Evolutionary conservation across 163 green algal genomes (phyloP), one percentile per base, ranked within the genome.

Genomic region (Picocystis sp.): DNA sequence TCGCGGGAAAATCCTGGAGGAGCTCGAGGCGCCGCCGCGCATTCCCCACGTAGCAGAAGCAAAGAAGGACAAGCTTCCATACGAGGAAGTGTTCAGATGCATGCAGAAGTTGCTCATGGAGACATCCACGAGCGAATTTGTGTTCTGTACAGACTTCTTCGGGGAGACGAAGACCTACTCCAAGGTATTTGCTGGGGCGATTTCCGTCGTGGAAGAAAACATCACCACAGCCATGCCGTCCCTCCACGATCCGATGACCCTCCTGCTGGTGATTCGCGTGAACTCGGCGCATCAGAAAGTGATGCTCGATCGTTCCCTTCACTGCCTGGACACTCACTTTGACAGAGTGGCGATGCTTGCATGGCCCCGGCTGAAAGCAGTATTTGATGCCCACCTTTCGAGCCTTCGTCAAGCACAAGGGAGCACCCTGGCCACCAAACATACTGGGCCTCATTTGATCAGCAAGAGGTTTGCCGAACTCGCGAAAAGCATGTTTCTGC

Each of bases 41-140:
- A 82, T 97, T 17, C 83, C 82, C 22, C 87, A 94, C 52, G 78
- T 85, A 44, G 81, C 76, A 0, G 80, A 95, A 68, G 46, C 65
- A 11, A 68, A 79, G 48, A 64, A 67, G 35, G 58, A 65, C 34
- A 77, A 74, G 44, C 81, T 82, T 44, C 75, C 84, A 0, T 89
- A 84, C 50, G 89, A 97, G 75, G 60, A 72, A 14, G 62, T 94
- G 41, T 96, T 94, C 69, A 71, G 83, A 23, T 88, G 77, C 44
- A 69, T 90, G 22, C 74, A 92, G 70, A 93, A 92, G 73, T 75
- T 97, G 60, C 73, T 97, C n/a, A 80, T 93, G 67, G 89, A 98
- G 77, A 93, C 87, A 0, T 79, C 83, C 43, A 86, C 80, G 9
- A 76, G 66, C 47, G 89, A 98, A 75, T 95, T 84, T 69, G 67